Conservation (phyloP, 305 asterid species). For the Nicotiana rustica region DNA sequence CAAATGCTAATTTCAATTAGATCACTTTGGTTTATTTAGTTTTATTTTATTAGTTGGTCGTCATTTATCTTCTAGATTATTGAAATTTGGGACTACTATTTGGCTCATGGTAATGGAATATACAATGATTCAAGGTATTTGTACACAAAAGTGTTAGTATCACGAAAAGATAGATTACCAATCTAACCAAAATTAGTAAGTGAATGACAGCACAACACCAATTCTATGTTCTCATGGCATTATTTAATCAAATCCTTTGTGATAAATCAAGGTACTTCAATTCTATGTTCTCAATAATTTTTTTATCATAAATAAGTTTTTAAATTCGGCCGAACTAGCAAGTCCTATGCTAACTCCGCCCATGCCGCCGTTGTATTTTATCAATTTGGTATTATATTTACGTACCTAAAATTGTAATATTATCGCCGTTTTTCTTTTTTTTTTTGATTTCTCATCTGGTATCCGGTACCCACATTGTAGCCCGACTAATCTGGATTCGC, state of each 20-base stretch:
- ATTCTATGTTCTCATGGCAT: neutral
- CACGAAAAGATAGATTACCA: neutral
- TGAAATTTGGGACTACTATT: neutral
- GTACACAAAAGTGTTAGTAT: neutral
- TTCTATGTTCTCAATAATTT: too few species aligned
- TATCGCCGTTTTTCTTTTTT: too few species aligned
- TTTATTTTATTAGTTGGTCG: neutral
- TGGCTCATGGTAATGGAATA: conserved; percentile 17
- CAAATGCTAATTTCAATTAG: neutral
- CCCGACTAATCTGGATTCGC: too few species aligned
- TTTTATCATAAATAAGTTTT: too few species aligned
- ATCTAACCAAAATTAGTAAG: neutral
- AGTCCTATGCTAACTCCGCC: too few species aligned
- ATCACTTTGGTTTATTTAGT: neutral
- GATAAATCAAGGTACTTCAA: too few species aligned
- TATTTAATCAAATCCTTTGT: neutral
- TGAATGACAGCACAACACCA: neutral
- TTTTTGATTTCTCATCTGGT: too few species aligned
- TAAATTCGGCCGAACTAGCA: too few species aligned
- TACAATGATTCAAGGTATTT: conserved; percentile 1
- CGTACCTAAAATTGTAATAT: too few species aligned
- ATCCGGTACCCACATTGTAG: too few species aligned
- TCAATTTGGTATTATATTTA: too few species aligned
- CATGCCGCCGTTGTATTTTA: too few species aligned
- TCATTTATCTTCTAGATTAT: conserved; percentile 9